These are phyloP conservation scores for Polysphondylium violaceum DNA, from an alignment of 78 protist species.

Conservation along the genomic window DNA sequence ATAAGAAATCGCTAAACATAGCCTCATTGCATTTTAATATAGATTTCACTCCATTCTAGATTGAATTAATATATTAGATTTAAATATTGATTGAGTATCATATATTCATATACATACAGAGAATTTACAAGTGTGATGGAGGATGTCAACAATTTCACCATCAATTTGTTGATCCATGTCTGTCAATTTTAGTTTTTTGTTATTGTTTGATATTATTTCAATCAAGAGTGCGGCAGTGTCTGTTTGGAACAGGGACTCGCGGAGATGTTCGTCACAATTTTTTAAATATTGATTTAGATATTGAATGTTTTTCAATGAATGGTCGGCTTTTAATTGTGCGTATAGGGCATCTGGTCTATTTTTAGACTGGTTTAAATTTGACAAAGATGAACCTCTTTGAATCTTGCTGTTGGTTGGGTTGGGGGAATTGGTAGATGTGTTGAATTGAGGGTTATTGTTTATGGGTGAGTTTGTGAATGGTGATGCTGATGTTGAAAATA, in stretches of 20 bases:
- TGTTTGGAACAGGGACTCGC: neutral
- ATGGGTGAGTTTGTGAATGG: no score
- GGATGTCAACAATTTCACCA: constrained; percentile 16
- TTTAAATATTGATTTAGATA: neutral
- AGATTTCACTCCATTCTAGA: constrained; percentile 30
- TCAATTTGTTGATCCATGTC: constrained; percentile 17
- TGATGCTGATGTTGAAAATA: no score
- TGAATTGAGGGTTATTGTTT: no score
- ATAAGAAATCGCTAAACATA: constrained; percentile 24
- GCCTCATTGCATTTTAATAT: neutral
- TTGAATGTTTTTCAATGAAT: constrained; percentile 8
- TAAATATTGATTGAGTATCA: neutral
- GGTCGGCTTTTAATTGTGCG: constrained; percentile 8
- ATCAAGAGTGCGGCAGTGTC: constrained; percentile 4
- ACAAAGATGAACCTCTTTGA: neutral
- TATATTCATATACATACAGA: constrained; percentile 4
- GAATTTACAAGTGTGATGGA: neutral
- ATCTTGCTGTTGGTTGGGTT: no score
- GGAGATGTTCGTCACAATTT: neutral
- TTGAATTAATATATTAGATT: neutral
- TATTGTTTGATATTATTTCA: constrained; percentile 23
- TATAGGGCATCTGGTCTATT: constrained; percentile 16
- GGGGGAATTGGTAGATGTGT: no score
- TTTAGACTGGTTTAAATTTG: neutral
- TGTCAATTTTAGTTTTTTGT: neutral